These are phyloP conservation scores for Daldinia sp. DNA, from an alignment of 2,329 filamentous ascomycete genomes.

Conservation along the genomic window DNA sequence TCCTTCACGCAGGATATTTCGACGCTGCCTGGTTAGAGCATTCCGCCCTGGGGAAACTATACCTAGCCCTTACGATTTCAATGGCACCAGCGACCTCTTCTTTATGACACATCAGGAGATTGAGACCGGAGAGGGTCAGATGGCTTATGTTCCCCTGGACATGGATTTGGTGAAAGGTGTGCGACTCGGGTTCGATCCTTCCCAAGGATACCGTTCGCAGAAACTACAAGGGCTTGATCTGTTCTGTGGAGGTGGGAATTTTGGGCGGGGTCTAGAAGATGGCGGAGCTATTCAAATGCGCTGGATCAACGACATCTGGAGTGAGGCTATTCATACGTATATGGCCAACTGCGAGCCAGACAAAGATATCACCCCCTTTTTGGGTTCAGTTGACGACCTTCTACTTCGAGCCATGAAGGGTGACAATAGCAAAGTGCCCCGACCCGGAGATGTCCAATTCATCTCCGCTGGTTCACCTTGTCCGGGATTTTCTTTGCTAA, in stretches of 20 bases:
- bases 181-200: constrained; percentile 68
- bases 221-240: constrained; percentile 74
- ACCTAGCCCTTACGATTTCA: constrained; percentile 72
- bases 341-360: constrained; percentile 70
- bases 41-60: constrained; percentile 62
- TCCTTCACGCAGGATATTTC: constrained; percentile 57
- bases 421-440: constrained; percentile 61
- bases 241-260: constrained; percentile 82
- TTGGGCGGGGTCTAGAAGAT: constrained; percentile 82
- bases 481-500: constrained; percentile 78
- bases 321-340: constrained; percentile 76
- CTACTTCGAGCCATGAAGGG: constrained; percentile 68
- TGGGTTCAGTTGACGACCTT: constrained; percentile 79
- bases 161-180: constrained; percentile 52
- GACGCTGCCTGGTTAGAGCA: constrained; percentile 70
- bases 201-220: constrained; percentile 38
- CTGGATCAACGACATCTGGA: constrained; percentile 76
- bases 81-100: constrained; percentile 75
- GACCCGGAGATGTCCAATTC: constrained; percentile 73
- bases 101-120: constrained; percentile 65
- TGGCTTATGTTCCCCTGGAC: constrained; percentile 53
- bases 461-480: constrained; percentile 82
- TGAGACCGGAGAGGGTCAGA: constrained; percentile 38
- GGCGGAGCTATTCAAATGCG: constrained; percentile 72
- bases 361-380: constrained; percentile 65